Conservation (phyloP, 805 yeast species). For the Ogataea kodamae region DNA sequence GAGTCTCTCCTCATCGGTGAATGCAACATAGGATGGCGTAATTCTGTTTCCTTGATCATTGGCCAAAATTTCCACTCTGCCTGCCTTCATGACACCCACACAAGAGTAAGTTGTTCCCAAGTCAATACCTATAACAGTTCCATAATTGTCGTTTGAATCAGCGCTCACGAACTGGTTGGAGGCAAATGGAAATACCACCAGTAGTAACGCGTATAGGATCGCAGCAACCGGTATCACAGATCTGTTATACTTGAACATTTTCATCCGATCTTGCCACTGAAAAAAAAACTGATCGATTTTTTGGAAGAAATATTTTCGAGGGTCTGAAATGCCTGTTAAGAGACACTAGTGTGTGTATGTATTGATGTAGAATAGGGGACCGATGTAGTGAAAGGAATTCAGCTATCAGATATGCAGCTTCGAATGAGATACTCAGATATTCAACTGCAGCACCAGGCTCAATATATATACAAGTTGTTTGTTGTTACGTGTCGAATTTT, state of each 20-base stretch:
- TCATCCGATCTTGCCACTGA: constrained; percentile 1
- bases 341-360: no score
- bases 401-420: no score
- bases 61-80: constrained; percentile 87
- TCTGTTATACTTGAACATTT: constrained; percentile 27
- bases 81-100: constrained; percentile 67
- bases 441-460: no score
- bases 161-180: constrained; percentile 27
- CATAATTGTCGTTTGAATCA: constrained; percentile 30
- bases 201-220: constrained; percentile 27
- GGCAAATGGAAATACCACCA: constrained; percentile 29
- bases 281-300: constrained; percentile 4
- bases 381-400: no score
- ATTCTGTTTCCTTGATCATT: constrained; percentile 99
- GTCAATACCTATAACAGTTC: constrained; percentile 80
- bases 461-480: constrained; percentile 1
- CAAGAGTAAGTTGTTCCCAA: constrained; percentile 97
- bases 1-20: constrained; percentile 91
- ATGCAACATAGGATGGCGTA: constrained; percentile 94
- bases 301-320: constrained; percentile 1
- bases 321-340: constrained; percentile 1
- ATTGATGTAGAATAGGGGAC: no score
- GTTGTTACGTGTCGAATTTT: constrained; percentile 21
- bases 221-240: constrained; percentile 27
- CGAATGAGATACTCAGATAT: no score